Conservation (phyloP, 352 stramenopile species). For the Phytopythium kandeliae region DNA sequence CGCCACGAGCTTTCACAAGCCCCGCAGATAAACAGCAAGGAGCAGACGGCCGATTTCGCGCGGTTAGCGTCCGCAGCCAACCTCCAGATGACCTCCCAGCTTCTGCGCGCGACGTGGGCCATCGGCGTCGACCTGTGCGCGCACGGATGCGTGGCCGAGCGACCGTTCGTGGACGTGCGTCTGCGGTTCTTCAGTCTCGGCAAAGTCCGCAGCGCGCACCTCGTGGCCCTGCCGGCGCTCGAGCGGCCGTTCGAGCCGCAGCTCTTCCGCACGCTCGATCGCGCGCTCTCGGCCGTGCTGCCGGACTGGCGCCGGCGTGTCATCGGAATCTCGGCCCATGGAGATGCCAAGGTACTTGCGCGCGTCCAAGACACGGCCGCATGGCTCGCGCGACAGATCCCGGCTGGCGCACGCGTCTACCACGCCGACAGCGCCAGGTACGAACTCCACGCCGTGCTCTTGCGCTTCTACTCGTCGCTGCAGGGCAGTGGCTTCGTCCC, state of each 20-base stretch:
- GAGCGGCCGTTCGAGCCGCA: conserved; percentile 25
- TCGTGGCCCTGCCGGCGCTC: conserved; percentile 29
- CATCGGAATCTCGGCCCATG: conserved; percentile 28
- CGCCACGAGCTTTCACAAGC: background rate
- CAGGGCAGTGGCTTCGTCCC: conserved; percentile 33
- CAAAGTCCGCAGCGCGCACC: conserved; percentile 31
- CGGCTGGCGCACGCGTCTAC: conserved; percentile 15
- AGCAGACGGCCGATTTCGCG: conserved; percentile 29
- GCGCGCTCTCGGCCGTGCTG: conserved; percentile 25
- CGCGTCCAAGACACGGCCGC: conserved; percentile 23
- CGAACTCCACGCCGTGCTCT: conserved; percentile 29
- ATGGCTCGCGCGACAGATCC: conserved; percentile 22
- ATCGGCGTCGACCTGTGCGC: conserved; percentile 41
- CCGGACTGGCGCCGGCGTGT: conserved; percentile 30
- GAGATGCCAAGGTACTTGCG: conserved; percentile 22
- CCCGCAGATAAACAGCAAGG: conserved; percentile 14
- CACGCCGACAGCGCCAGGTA: conserved; percentile 22
- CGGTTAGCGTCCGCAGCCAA: conserved; percentile 37
- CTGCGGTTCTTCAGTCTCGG: conserved; percentile 28
- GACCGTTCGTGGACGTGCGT: conserved; percentile 37
- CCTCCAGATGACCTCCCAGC: conserved; percentile 23
- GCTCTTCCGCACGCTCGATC: conserved; percentile 27
- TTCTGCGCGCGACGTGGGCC: conserved; percentile 35
- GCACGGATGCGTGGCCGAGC: conserved; percentile 14
- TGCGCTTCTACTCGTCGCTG: conserved; percentile 37